Base-by-base conservation (phyloP, 2,329 filamentous ascomycete genomes). In the Fusarium sp. region DNA sequence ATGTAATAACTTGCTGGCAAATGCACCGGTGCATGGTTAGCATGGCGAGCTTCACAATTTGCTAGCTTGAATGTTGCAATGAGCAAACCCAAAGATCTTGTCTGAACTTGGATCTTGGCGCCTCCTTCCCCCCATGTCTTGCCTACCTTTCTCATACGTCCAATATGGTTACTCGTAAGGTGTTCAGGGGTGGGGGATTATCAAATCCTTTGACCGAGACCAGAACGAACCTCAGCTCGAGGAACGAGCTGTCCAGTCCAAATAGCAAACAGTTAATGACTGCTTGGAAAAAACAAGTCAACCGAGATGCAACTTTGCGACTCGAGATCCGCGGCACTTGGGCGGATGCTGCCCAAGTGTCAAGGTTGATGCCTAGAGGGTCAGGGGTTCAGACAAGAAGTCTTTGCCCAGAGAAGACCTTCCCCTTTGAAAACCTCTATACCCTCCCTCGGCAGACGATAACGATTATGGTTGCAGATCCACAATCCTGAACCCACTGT, bases 31-130 rank as follows among this genome's bases (percentile, higher is more conserved):
- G 38, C 40, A 62, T 22, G 22, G 8, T n/a, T 31, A 29, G 27
- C n/a, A 29, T 42, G 57, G 27, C 36, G 57, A 61, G 44, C 24
- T 51, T 66, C 29, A 57, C 64, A 70, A 44, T 36, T 33, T 31
- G n/a, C 38, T 53, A 36, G 36, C 33, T 46, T 24, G 44, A 38
- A n/a, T n/a, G 17, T 17, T 49, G 27, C 29, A 46, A 22, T 35
- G 27, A 5, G 11, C 29, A 64, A 40, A 8, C 22, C 35, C 17
- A 36, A 17, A 40, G 29, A 56, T 51, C 44, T 31, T 42, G 35
- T 17, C 38, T 42, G 24, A 20, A 12, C 10, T 27, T 5, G 27
- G 59, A 29, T 62, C 20, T 14, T 53, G 57, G 22, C 10, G 8
- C 20, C 20, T 20, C 31, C 38, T 16, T 24, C 29, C 36, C 10